Conservation (phyloP, 768 basidiomycete genomes). For the Plicaturopsis crispa region DNA sequence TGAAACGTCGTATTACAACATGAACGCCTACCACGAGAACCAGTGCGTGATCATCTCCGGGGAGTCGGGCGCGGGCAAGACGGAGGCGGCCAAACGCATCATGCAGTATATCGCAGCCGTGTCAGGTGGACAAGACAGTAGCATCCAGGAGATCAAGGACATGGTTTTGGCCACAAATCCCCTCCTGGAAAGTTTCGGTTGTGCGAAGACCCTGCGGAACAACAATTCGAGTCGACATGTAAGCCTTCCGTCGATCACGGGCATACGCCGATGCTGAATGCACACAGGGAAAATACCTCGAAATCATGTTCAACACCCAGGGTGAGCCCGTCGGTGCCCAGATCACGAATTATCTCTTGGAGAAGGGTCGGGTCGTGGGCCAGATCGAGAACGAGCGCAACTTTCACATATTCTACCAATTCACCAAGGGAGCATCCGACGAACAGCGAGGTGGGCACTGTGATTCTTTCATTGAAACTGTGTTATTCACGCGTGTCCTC, state of each 20-base stretch:
- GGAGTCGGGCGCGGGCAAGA: conserved; percentile 98
- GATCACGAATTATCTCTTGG: conserved; percentile 96
- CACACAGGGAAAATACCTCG: conserved; percentile 90
- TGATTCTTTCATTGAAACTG: background rate
- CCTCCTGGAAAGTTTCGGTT: conserved; percentile 94
- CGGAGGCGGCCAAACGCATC: conserved; percentile 97
- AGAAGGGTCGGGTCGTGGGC: conserved; percentile 94
- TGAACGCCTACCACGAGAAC: conserved; percentile 99
- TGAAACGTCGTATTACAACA: conserved; percentile 96
- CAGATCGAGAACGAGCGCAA: conserved; percentile 95
- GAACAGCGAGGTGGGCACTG: conserved; percentile 71
- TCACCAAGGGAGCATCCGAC: conserved; percentile 89
- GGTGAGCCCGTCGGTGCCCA: conserved; percentile 96
- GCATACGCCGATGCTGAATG: conserved; percentile 12
- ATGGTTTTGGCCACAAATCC: conserved; percentile 99
- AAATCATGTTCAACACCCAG: conserved; percentile 95
- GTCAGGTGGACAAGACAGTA: conserved; percentile 78
- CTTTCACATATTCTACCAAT: conserved; percentile 99
- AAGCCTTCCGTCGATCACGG: background rate
- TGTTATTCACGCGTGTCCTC: conserved; percentile 6
- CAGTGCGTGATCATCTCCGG: conserved; percentile 99
- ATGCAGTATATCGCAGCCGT: conserved; percentile 99
- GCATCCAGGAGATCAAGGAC: conserved; percentile 97
- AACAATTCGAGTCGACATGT: conserved; percentile 99
- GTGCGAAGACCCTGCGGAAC: conserved; percentile 97